These are phyloP conservation scores for Neurospora discreta DNA, from an alignment of 495 filamentous ascomycete species.

Conservation along the genomic window DNA sequence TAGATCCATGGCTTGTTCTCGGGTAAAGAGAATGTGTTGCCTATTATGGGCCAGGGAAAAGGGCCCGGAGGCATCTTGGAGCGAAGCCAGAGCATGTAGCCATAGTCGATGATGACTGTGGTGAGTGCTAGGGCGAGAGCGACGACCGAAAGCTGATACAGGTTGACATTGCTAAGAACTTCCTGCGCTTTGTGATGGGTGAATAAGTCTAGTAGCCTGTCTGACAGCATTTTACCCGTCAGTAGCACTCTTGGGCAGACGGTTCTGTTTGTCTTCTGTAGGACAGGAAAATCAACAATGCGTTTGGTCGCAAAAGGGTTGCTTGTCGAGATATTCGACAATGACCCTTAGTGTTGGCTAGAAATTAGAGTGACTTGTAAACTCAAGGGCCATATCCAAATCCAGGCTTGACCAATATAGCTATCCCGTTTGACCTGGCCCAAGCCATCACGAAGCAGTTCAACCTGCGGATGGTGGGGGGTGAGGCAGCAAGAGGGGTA, in stretches of 20 bases:
- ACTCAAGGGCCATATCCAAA: background rate
- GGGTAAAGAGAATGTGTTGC: constrained; percentile 48
- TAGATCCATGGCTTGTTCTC: constrained; percentile 54
- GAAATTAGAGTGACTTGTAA: background rate
- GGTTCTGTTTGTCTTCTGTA: background rate
- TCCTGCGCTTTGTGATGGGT: constrained; percentile 12
- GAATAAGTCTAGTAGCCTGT: constrained; percentile 10
- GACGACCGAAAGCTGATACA: constrained; percentile 8
- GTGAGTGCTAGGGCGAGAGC: constrained; percentile 18
- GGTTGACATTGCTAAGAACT: constrained; percentile 2
- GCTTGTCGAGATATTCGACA: background rate
- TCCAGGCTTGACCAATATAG: background rate
- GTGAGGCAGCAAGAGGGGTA: background rate
- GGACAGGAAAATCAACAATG: background rate
- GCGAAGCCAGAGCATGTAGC: constrained; percentile 37
- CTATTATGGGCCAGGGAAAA: constrained; percentile 35
- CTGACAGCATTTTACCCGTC: constrained; percentile 12
- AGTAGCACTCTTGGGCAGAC: background rate
- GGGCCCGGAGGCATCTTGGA: constrained; percentile 49
- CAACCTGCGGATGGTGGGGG: background rate
- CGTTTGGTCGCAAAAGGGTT: background rate
- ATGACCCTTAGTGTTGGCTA: background rate
- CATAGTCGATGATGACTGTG: constrained; percentile 34
- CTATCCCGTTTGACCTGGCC: background rate
- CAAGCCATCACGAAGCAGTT: background rate